These are phyloP conservation scores for Suillus alpinus DNA, from an alignment of 768 basidiomycete genomes.

Conservation along the genomic window DNA sequence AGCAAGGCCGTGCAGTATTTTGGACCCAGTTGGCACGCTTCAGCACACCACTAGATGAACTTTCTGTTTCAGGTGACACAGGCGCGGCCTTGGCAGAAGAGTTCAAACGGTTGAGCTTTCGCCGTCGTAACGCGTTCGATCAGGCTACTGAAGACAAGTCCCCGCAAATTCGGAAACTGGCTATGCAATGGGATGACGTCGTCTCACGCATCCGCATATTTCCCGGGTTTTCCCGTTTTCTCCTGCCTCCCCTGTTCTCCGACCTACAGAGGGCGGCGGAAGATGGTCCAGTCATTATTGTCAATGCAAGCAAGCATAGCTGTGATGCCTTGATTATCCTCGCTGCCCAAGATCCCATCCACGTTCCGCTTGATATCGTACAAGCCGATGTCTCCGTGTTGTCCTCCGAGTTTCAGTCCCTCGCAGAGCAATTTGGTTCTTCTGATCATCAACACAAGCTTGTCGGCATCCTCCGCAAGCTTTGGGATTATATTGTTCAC, in stretches of 20 bases:
- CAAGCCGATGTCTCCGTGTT: neutral
- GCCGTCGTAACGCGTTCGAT: neutral
- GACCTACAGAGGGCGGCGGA: conserved; percentile 4
- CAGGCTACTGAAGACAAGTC: conserved; percentile 10
- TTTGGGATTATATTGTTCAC: conserved; percentile 26
- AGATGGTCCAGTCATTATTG: conserved; percentile 4
- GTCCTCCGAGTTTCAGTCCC: neutral
- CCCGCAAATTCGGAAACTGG: conserved; percentile 12
- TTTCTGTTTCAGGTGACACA: conserved; percentile 11
- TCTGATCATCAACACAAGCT: neutral
- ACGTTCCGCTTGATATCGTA: neutral
- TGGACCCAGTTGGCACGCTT: conserved; percentile 29
- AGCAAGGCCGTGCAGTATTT: conserved; percentile 27
- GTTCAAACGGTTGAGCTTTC: conserved; percentile 12
- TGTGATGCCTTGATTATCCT: conserved; percentile 8
- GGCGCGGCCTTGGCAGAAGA: conserved; percentile 20
- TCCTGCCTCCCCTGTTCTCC: conserved; percentile 8
- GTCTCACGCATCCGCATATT: conserved; percentile 20
- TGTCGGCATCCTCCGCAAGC: conserved; percentile 11
- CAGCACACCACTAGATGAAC: conserved; percentile 7
- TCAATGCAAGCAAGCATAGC: neutral
- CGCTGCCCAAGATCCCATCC: neutral
- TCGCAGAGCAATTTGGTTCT: neutral
- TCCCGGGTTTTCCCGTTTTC: conserved; percentile 12
- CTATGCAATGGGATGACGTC: conserved; percentile 16